Evolutionary conservation across 345 rosid genomes (phyloP).

Genomic region (Tarenaya hassleriana): DNA sequence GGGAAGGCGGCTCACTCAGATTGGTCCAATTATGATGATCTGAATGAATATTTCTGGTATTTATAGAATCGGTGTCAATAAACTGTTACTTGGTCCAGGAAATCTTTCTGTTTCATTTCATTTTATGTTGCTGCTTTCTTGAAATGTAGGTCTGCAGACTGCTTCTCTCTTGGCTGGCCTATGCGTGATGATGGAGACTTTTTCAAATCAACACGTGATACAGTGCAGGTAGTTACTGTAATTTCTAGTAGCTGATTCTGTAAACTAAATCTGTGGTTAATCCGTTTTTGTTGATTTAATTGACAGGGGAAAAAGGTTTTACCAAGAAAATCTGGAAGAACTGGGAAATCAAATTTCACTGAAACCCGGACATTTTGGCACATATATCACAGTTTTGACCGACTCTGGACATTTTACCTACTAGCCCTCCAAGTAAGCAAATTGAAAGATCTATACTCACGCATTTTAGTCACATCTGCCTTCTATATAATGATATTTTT

Average conservation of each 20-base stretch:
- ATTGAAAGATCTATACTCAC: constrained; percentile 4
- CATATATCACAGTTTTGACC: constrained; percentile 87
- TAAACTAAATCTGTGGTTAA: constrained; percentile 14
- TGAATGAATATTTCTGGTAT: constrained; percentile 95
- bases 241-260: constrained; percentile 19
- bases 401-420: constrained; percentile 88
- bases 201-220: constrained; percentile 71
- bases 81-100: constrained; percentile 13
- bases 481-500: constrained; percentile 12
- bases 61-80: constrained; percentile 28
- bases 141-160: constrained; percentile 66
- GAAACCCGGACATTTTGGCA: constrained; percentile 97
- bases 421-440: constrained; percentile 76
- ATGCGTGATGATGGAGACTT: constrained; percentile 99
- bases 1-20: constrained; percentile 78
- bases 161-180: constrained; percentile 99
- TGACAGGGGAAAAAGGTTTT: constrained; percentile 59
- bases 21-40: constrained; percentile 98
- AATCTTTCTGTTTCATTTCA: constrained; percentile 2
- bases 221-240: constrained; percentile 33
- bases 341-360: constrained; percentile 88
- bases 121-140: constrained; percentile 14
- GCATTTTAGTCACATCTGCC: constrained; percentile 7
- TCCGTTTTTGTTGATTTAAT: constrained; percentile 5
- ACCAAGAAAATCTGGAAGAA: constrained; percentile 43